phyloP scores from a whole-genome alignment of 2,329 filamentous ascomycete species.

The Epicoccum sorghinum region DNA sequence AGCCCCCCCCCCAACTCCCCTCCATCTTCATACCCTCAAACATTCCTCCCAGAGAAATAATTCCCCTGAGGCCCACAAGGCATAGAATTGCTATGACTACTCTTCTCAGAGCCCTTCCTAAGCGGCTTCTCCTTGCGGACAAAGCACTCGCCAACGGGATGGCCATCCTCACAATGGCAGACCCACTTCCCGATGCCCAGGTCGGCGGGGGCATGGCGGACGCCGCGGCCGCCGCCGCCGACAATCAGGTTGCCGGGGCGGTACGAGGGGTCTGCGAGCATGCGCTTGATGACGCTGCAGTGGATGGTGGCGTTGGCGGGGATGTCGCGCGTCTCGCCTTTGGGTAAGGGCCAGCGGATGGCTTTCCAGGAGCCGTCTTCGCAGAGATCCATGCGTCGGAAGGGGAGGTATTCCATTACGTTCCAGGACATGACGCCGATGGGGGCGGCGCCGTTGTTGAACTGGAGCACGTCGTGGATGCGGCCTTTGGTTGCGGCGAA shows the following conservation, averaged over 20 bases:
- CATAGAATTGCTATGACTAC: slow-evolving; percentile 11
- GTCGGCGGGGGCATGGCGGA: slow-evolving; percentile 64
- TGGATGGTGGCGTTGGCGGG: slow-evolving; percentile 74
- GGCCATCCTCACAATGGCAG: slow-evolving; percentile 67
- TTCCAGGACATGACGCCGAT: slow-evolving; percentile 71
- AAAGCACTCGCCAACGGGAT: slow-evolving; percentile 73
- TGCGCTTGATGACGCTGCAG: slow-evolving; percentile 73
- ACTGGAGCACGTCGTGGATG: slow-evolving; percentile 75
- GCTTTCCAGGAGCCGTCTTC: slow-evolving; percentile 77
- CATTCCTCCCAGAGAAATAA: slow-evolving; percentile 5
- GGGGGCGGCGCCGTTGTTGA: slow-evolving; percentile 62
- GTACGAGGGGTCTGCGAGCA: slow-evolving; percentile 68
- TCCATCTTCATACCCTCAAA: neutral
- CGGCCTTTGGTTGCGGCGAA: slow-evolving; percentile 59
- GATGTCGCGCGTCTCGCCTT: slow-evolving; percentile 78
- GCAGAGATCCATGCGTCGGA: slow-evolving; percentile 79
- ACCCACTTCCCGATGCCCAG: slow-evolving; percentile 76
- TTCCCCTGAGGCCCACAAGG: slow-evolving; percentile 10
- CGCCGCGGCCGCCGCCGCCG: slow-evolving; percentile 76
- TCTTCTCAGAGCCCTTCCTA: slow-evolving; percentile 23
- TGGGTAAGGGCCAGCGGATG: slow-evolving; percentile 79
- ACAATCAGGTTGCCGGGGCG: slow-evolving; percentile 80
- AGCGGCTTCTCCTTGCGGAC: slow-evolving; percentile 47
- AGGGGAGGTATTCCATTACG: slow-evolving; percentile 81
- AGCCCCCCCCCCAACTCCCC: too few species aligned